These are phyloP conservation scores for Epichloe elymi DNA, from an alignment of 2,329 filamentous ascomycete genomes.

Conservation along the genomic window DNA sequence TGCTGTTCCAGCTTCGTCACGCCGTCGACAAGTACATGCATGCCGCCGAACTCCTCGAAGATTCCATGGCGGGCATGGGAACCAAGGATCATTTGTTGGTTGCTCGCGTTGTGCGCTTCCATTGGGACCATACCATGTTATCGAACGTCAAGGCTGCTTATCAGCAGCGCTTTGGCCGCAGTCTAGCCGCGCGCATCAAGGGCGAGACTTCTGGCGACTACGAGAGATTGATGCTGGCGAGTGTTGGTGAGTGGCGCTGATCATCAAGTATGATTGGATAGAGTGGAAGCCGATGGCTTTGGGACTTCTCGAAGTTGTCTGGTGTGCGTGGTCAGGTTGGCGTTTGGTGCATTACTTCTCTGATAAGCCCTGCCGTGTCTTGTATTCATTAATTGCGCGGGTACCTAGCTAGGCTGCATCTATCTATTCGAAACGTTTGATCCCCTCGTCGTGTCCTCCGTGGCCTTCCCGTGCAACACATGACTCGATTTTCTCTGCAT, in stretches of 20 bases:
- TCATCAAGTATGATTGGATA: neutral
- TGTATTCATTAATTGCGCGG: neutral
- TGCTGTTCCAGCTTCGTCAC: slow-evolving; percentile 65
- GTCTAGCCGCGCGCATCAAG: slow-evolving; percentile 56
- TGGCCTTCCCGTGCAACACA: too few relatives aligned
- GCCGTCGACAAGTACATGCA: slow-evolving; percentile 73
- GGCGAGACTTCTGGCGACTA: slow-evolving; percentile 83
- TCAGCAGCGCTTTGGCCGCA: slow-evolving; percentile 53
- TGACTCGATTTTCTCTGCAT: too few relatives aligned
- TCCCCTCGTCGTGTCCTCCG: neutral
- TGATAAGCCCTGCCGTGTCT: neutral
- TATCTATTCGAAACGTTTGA: neutral
- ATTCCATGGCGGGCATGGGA: slow-evolving; percentile 72
- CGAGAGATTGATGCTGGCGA: slow-evolving; percentile 61
- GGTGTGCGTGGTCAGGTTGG: neutral
- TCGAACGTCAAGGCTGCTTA: slow-evolving; percentile 70
- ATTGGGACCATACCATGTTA: slow-evolving; percentile 71
- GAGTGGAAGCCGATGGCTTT: neutral
- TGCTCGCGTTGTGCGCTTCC: slow-evolving; percentile 61
- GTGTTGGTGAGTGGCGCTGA: slow-evolving; percentile 31
- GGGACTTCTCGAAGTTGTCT: neutral
- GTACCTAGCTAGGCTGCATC: neutral
- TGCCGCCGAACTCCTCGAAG: slow-evolving; percentile 72
- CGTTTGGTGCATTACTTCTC: neutral
- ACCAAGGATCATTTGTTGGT: slow-evolving; percentile 77